Conservation (phyloP, 805 yeast genomes). For the Kluyveromyces starmeri region DNA sequence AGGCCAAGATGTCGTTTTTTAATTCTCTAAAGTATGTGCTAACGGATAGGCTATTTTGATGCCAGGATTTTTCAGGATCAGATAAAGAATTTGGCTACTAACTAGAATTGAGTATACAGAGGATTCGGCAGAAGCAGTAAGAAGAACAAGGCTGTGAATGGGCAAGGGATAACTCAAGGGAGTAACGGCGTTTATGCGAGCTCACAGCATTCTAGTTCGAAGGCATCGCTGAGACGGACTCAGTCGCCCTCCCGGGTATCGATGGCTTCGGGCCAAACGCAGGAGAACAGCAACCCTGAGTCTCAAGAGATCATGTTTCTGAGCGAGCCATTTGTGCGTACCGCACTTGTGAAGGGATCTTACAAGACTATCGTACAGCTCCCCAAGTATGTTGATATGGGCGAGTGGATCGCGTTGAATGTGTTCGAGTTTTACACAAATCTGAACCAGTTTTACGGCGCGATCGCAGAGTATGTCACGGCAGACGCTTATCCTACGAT, state of each 20-base stretch:
- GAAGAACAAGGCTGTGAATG: constrained; percentile 30
- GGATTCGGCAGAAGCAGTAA: constrained; percentile 54
- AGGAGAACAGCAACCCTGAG: constrained; percentile 17
- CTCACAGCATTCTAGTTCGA: constrained; percentile 36
- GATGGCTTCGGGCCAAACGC: constrained; percentile 12
- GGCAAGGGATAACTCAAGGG: constrained; percentile 14
- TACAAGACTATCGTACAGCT: constrained; percentile 91
- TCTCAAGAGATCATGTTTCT: constrained; percentile 45
- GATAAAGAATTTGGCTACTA: not conserved
- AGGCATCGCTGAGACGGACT: constrained; percentile 37
- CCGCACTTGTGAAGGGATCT: constrained; percentile 93
- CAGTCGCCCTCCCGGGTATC: constrained; percentile 22
- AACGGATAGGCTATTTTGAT: no score
- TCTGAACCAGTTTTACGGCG: constrained; percentile 79
- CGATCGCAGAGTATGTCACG: constrained; percentile 84
- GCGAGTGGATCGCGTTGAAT: constrained; percentile 94
- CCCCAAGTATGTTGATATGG: constrained; percentile 88
- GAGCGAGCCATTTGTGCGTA: constrained; percentile 87
- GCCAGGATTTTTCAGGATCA: no score
- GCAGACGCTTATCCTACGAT: constrained; percentile 85
- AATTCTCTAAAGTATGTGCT: constrained; percentile 11
- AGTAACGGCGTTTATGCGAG: constrained; percentile 28
- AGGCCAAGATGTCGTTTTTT: constrained; percentile 9
- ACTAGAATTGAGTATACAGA: constrained; percentile 22
- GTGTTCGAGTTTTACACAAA: constrained; percentile 83